Conservation (phyloP, 2,329 filamentous ascomycete species). For the Sclerotiophoma versabilis region DNA sequence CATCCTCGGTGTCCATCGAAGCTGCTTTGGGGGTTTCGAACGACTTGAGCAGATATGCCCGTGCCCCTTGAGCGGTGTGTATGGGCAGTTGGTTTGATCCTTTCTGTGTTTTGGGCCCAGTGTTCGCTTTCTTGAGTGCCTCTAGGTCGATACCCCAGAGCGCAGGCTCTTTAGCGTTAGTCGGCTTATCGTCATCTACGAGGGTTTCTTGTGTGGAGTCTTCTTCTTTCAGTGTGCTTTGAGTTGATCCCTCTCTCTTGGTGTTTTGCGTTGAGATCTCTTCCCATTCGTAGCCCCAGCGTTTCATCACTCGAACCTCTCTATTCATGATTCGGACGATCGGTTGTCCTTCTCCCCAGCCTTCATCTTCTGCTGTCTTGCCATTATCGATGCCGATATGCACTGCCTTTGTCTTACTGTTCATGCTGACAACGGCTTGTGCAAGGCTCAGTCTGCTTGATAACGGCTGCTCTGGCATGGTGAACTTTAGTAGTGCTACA, state of each 20-base stretch:
- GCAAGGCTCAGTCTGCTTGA: slow-evolving; percentile 85
- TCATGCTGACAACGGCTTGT: slow-evolving; percentile 83
- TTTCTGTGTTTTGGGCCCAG: slow-evolving; percentile 25
- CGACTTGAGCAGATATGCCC: slow-evolving; percentile 63
- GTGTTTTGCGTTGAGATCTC: slow-evolving; percentile 4
- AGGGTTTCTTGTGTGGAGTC: slow-evolving; percentile 17
- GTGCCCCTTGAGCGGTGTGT: slow-evolving; percentile 74
- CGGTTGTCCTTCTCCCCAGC: slow-evolving; percentile 78
- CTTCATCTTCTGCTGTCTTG: slow-evolving; percentile 70
- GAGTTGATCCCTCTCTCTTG: slow-evolving; percentile 2
- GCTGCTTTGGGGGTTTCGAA: slow-evolving; percentile 61
- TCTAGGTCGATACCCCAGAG: slow-evolving; percentile 67
- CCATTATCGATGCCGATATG: slow-evolving; percentile 75
- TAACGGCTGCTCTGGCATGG: slow-evolving; percentile 83
- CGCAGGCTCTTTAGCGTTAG: slow-evolving; percentile 52
- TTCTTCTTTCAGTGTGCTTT: slow-evolving; percentile 9
- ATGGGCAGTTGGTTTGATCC: slow-evolving; percentile 67
- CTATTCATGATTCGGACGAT: slow-evolving; percentile 75
- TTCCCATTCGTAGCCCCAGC: slow-evolving; percentile 69
- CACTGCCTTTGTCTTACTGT: slow-evolving; percentile 78
- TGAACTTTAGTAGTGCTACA: slow-evolving; percentile 74
- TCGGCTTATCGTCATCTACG: background rate
- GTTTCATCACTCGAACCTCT: slow-evolving; percentile 76
- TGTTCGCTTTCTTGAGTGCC: slow-evolving; percentile 58
- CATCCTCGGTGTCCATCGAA: slow-evolving; percentile 16